Evolutionary conservation across 2,329 filamentous ascomycete genomes (phyloP).

Genomic region (Phaeosphaeriaceae sp.): DNA sequence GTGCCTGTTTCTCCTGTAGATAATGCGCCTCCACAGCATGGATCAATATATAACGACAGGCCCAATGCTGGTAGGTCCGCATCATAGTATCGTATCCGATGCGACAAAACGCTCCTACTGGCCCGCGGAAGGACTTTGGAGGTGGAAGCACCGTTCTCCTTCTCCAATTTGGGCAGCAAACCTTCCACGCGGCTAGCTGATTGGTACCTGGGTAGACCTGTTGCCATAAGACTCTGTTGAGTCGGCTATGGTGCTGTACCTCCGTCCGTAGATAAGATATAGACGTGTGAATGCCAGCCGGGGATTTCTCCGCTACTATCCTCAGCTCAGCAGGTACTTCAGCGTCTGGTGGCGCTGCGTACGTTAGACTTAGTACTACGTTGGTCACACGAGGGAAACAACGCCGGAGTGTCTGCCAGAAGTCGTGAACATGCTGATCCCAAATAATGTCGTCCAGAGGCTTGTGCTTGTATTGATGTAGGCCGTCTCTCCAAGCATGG

Average conservation of each 20-base stretch:
- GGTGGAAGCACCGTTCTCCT: not conserved
- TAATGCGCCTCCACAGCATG: not conserved
- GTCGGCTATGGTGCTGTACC: not conserved
- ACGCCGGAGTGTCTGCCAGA: too few relatives aligned
- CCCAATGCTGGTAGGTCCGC: too few relatives aligned
- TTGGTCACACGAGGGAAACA: too few relatives aligned
- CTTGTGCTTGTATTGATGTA: too few relatives aligned
- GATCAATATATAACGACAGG: too few relatives aligned
- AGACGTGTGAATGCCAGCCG: not conserved
- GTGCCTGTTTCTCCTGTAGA: not conserved
- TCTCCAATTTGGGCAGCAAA: not conserved
- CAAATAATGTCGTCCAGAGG: too few relatives aligned
- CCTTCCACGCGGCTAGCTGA: not conserved
- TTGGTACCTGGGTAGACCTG: not conserved
- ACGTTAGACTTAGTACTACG: too few relatives aligned
- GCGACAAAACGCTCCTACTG: not conserved
- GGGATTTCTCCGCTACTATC: not conserved
- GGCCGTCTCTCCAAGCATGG: too few relatives aligned
- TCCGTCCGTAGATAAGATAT: not conserved
- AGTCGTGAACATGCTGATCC: too few relatives aligned
- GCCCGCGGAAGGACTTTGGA: not conserved
- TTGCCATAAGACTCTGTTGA: not conserved
- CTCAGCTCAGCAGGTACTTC: not conserved
- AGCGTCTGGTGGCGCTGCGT: too few relatives aligned
- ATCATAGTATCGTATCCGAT: too few relatives aligned